Evolutionary conservation across 148 eudicot genomes (phyloP), one percentile per base, ranked within the genome.

Genomic region (Chenopodium quinoa): DNA sequence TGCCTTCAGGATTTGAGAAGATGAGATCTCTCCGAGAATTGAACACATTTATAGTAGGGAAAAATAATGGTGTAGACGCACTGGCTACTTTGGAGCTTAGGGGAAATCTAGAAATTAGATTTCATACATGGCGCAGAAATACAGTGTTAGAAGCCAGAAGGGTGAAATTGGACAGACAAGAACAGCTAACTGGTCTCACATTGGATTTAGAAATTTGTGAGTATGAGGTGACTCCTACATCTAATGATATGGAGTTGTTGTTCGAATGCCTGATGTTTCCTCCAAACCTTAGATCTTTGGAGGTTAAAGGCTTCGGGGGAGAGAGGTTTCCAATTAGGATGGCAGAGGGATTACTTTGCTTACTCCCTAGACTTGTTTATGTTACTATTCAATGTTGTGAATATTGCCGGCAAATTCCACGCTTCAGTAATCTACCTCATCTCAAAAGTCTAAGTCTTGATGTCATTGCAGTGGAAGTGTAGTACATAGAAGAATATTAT

Each of bases 1-100:
- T 79, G 34, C 82, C 82, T 2, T 19, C 27, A 0, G 64, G 50
- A 25, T 79, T 79, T 17, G 69, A n/a, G 48, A 44, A 63, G 32
- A 22, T 79, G 76, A 58, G n/a, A 16, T 79, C 69, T 14, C 37
- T 79, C 3, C 23, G 20, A 14, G 56, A 71, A 37, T 4, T 79
- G 66, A 37, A 40, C 31, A 2, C 0, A 0, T 75, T 75, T 29
- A 17, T 17, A 4, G 78, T 75, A n/a, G 78, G 78, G 2, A 29
- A 56, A 17, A 1, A 3, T 19, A 31, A 31, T 3, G 48, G 78
- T 2, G 7, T 75, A 4, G 78, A 54, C 2, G 9, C 40, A 29
- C 20, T 75, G 12, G 11, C 40, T 1, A 22, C 7, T 14, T 29
- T 16, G n/a, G 20, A 29, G 31, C 66, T 54, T 29, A 75, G 16